Percentiles rank a stretch among this genome's conserved stretches.
phyloP scores from a whole-genome alignment of 306 rosid species.

The Heteromeles arbutifolia region DNA sequence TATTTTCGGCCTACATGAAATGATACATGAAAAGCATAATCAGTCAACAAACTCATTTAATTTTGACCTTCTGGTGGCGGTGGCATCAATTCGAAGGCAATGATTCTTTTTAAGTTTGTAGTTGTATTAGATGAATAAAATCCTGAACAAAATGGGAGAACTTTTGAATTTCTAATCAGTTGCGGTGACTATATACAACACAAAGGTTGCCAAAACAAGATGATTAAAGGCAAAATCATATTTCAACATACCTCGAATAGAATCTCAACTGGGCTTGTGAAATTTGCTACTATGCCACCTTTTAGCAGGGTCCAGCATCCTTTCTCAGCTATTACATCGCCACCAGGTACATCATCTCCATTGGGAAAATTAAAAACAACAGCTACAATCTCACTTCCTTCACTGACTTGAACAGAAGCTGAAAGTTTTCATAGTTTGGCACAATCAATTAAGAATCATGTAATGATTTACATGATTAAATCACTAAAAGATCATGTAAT shows the following conservation, averaged over 20 bases:
- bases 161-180: no score
- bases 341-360: constrained; percentile 33
- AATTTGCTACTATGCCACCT: constrained; percentile 66
- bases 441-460: neutral
- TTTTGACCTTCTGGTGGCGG: neutral
- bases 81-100: no score
- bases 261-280: constrained; percentile 43
- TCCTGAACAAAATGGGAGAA: no score
- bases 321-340: constrained; percentile 37
- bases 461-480: no score
- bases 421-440: neutral
- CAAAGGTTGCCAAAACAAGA: neutral
- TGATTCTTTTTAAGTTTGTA: no score
- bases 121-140: neutral
- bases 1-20: constrained; percentile 35
- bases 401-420: constrained; percentile 70
- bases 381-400: constrained; percentile 50
- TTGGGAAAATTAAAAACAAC: constrained; percentile 35
- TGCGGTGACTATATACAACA: no score
- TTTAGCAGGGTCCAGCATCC: constrained; percentile 69
- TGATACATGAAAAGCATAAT: neutral
- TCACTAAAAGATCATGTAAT: neutral
- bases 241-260: constrained; percentile 43
- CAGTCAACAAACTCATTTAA: neutral
- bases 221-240: neutral